A percentile compares a stretch with the other conserved stretches of the same genome.
phyloP scores from a whole-genome alignment of 208 protist genomes.

The Acanthamoeba triangularis region DNA sequence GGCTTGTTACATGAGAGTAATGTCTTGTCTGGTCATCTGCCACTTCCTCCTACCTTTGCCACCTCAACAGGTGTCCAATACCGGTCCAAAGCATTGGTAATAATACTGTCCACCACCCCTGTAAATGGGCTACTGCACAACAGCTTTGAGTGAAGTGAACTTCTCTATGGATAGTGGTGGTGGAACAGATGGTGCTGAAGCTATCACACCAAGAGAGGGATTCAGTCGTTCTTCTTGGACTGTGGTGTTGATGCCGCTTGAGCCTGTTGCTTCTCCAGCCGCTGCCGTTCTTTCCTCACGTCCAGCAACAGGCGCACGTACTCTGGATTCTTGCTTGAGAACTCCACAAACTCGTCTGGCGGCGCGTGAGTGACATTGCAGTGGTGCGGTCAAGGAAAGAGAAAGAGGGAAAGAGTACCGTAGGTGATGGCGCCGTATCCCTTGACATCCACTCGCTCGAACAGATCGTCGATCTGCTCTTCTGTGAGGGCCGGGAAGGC shows the following conservation, averaged over 20 bases:
- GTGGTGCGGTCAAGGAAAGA: neutral
- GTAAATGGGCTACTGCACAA: too few relatives aligned
- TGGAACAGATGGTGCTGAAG: too few relatives aligned
- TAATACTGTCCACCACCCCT: too few relatives aligned
- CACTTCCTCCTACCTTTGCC: too few relatives aligned
- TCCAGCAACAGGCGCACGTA: constrained; percentile 12
- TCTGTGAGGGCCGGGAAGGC: neutral
- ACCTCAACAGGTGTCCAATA: too few relatives aligned
- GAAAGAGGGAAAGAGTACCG: neutral
- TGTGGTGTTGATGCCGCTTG: neutral
- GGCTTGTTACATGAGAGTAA: too few relatives aligned
- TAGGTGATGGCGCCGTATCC: constrained; percentile 1
- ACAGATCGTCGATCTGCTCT: neutral
- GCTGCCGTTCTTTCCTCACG: neutral
- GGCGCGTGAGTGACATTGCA: neutral
- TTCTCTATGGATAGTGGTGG: too few relatives aligned
- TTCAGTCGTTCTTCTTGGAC: neutral
- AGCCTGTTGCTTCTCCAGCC: neutral
- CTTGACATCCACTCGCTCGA: neutral
- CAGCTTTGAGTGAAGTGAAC: too few relatives aligned
- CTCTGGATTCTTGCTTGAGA: neutral
- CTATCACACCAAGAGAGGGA: too few relatives aligned
- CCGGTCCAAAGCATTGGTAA: too few relatives aligned
- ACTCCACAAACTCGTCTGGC: constrained; percentile 34
- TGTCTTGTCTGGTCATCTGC: too few relatives aligned